Base-by-base conservation (phyloP, 257 asterid species). In the Plantago elongata region DNA sequence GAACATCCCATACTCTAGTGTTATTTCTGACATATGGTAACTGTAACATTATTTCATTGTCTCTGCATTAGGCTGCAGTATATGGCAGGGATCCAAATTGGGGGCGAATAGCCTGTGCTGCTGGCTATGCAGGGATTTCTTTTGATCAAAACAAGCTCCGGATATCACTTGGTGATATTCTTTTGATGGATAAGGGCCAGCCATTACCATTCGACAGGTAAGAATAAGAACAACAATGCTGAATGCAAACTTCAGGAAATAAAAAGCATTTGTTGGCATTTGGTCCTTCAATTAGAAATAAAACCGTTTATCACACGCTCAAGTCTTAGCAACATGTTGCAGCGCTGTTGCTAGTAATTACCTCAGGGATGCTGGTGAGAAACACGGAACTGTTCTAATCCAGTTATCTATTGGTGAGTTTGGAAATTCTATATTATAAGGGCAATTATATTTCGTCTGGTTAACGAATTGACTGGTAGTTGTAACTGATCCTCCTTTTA, bases 41-140 rank as follows among this genome's bases (percentile, higher is more conserved):
- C 70, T 66, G 45, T 70, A 34, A 45, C 22, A 9, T 59, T 34
- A 15, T 56, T 13, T 44, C 45, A 57, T 65, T 43, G 44, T 79
- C 62, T 13, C 57, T 66, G 61, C 58, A 30, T 58, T 70, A 89
- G 96, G 97, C 95, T 73, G 99, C 99, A 48, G 83, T 87, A 40
- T 93, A 87, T 47, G 97, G 99, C 56, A 79, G 99, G 74, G 97
- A 93, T 77, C 99, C 99, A 52, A 93, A 93, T 61, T 93, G 97
- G 99, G 99, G 97, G 6, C 90, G 96, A 30, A 87, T 89, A 75
- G 99, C 99, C 60, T 87, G 96, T 73, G 95, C 95, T 54, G 99
- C 96, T 69, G 97, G 99, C 58, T 83, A 87, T 72, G 95, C 99
- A 0, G 99, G 97, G 54, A 77, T 89, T 65, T 74, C 80, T 15